These are phyloP conservation scores for Cladosporium sphaerospermum DNA, from an alignment of 2,329 filamentous ascomycete species.

Conservation along the genomic window DNA sequence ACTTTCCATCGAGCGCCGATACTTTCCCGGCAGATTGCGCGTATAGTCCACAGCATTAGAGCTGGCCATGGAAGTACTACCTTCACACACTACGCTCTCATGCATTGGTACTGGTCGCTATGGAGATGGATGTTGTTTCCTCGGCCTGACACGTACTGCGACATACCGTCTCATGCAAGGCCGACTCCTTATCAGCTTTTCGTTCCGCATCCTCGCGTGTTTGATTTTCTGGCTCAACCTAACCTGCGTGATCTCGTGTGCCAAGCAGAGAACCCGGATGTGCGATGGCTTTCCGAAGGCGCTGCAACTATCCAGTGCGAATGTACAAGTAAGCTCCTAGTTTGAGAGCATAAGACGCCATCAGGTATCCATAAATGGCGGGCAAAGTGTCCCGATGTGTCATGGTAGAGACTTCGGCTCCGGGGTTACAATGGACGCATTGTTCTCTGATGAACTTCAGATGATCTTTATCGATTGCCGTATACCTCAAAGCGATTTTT, in stretches of 20 bases:
- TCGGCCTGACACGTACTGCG: neutral
- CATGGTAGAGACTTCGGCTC: too few relatives aligned
- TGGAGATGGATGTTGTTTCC: slow-evolving; percentile 7
- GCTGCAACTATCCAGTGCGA: slow-evolving; percentile 1
- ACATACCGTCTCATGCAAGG: neutral
- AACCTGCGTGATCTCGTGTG: neutral
- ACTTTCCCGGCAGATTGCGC: slow-evolving; percentile 2
- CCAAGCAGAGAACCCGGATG: neutral
- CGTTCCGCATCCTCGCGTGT: neutral
- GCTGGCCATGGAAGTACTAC: neutral
- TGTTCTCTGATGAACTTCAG: too few relatives aligned
- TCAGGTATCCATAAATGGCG: too few relatives aligned
- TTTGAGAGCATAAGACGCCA: too few relatives aligned
- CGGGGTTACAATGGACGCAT: too few relatives aligned
- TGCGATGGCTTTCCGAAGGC: slow-evolving; percentile 4
- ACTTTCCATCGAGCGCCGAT: neutral
- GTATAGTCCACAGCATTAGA: neutral
- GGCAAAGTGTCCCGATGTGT: too few relatives aligned
- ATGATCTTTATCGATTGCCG: too few relatives aligned
- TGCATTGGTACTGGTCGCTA: slow-evolving; percentile 2
- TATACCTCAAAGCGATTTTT: too few relatives aligned
- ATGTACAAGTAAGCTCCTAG: neutral
- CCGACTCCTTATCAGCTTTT: slow-evolving; percentile 2
- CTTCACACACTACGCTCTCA: slow-evolving; percentile 5
- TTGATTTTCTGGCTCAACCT: slow-evolving; percentile 4